Conservation (phyloP, 192 early-diverging fungal genomes). For the Backusella morwellensis region DNA sequence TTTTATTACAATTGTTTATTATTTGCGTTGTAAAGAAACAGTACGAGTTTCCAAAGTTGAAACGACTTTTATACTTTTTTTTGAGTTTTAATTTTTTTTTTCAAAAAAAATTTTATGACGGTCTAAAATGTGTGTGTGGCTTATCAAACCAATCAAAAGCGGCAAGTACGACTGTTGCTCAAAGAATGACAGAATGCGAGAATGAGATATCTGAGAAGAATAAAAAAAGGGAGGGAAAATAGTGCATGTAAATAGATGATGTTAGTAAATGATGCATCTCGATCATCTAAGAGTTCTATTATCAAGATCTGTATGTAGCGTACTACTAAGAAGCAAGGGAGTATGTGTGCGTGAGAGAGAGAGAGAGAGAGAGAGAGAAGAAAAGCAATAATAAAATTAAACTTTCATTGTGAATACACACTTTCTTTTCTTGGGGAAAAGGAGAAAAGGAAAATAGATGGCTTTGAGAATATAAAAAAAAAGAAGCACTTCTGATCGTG, state of each 20-base stretch:
- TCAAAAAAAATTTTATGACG: neutral
- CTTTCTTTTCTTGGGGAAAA: constrained; percentile 5
- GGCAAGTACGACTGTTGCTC: neutral
- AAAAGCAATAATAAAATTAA: neutral
- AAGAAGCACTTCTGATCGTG: neutral
- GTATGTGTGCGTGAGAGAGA: too few relatives aligned
- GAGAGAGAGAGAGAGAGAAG: too few relatives aligned
- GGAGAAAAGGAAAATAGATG: neutral
- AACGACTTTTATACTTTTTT: constrained; percentile 15
- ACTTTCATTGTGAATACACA: neutral
- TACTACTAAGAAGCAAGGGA: neutral
- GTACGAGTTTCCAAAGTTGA: neutral
- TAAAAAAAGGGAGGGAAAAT: neutral
- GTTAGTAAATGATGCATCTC: neutral
- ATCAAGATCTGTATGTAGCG: neutral
- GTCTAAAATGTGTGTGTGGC: neutral
- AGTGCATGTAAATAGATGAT: neutral
- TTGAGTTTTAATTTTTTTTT: constrained; percentile 4
- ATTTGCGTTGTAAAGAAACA: constrained; percentile 15
- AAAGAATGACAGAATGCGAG: neutral
- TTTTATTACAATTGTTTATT: constrained; percentile 21
- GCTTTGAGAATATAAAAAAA: too few relatives aligned
- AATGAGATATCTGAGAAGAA: too few relatives aligned
- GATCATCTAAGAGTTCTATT: neutral
- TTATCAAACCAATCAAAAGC: neutral